Evolutionary conservation across 345 rosid genomes (phyloP).

Genomic region (Corymbia maculata): DNA sequence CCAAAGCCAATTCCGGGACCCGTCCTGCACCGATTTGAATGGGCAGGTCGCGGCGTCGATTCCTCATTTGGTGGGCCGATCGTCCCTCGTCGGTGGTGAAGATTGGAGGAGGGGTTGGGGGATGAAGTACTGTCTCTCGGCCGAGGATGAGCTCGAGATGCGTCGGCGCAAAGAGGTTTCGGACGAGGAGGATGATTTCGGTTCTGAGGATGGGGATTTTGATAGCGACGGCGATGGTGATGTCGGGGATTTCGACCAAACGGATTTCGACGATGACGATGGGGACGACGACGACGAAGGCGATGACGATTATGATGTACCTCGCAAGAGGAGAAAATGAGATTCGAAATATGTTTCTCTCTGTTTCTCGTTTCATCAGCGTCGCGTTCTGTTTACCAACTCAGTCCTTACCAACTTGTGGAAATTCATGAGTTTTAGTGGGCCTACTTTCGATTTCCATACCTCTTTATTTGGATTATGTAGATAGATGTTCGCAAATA

Average conservation of each 20-base stretch:
- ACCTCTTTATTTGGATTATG: too few relatives aligned
- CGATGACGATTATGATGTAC: background rate
- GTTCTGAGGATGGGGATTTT: background rate
- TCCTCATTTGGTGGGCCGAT: background rate
- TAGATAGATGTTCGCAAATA: background rate
- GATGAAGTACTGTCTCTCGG: accelerated
- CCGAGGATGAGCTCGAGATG: background rate
- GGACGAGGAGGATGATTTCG: background rate
- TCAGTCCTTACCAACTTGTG: background rate
- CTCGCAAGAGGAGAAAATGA: background rate
- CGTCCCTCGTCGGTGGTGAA: background rate
- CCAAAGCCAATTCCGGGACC: background rate
- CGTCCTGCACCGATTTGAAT: background rate
- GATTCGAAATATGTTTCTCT: background rate
- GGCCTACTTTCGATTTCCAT: background rate
- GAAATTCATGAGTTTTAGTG: background rate
- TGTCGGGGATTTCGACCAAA: background rate
- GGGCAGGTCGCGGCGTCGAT: background rate
- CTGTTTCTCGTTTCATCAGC: background rate
- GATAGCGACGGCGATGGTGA: background rate
- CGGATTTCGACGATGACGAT: background rate
- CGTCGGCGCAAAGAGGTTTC: background rate
- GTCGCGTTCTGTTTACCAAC: background rate
- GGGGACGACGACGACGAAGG: background rate
- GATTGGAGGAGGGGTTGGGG: background rate